Base-by-base conservation (phyloP, 495 filamentous ascomycete species). In the Talaromyces ruber region DNA sequence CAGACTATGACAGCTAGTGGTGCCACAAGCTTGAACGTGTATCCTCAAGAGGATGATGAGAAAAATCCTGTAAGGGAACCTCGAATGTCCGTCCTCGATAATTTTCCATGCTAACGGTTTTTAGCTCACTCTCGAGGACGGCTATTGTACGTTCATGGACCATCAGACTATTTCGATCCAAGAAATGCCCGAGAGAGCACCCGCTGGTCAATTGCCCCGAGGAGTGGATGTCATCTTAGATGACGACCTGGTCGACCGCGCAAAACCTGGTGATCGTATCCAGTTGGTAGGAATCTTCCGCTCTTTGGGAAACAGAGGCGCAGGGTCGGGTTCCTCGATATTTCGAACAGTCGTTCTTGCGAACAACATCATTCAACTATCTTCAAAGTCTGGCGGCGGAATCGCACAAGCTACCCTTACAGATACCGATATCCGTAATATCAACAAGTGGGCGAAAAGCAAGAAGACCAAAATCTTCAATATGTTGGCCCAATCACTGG, bases 121-220 rank as follows among this genome's bases (percentile, higher is more conserved):
- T 32, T 66, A 87, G 70, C 82, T 99, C 16, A 86, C 89, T 65
- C 98, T 95, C 43, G 95, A 99, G 70, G 98, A 97, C 73, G 94
- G 94, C 8, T 91, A 95, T 73, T 94, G 87, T 72, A 94, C 88
- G 21, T 99, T 97, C 72, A 84, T 93, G 70, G 94, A 99, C 71
- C 95, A 99, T 72, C 94, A 99, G 71, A 93, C 91, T 18, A 91
- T 99, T 54, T 98, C 94, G 0, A 96, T 99, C 68, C 94, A 99
- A 79, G 94, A 99, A 81, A 99, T 99, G 94, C 94, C 94, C 14
- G 94, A 99, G 72, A 82, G 94, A 67, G 94, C 94, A 25, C 94
- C 94, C 28, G 93, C 94, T 59, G 94, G 94, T 53, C 94, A 98
- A 79, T 83, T 99, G 66, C 94, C 94, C 62, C 86, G 94, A 61